These are phyloP conservation scores for Talaromyces albobiverticillius DNA, from an alignment of 2,329 filamentous ascomycete genomes.

Conservation along the genomic window DNA sequence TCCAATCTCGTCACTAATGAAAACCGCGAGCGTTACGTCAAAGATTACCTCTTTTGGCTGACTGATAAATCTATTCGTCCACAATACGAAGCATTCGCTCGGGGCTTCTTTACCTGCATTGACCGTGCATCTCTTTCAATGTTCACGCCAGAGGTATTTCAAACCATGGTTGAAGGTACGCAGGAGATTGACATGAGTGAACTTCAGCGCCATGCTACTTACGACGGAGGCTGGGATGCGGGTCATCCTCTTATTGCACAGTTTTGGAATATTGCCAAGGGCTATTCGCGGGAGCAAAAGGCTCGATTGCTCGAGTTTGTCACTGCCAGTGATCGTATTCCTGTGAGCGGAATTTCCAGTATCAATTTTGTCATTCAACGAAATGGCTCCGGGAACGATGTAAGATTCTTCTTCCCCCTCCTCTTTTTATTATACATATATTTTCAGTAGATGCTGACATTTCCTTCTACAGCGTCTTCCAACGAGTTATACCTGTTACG, in stretches of 20 bases:
- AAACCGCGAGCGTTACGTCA: constrained; percentile 75
- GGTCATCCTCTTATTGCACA: constrained; percentile 67
- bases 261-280: constrained; percentile 83
- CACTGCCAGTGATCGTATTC: constrained; percentile 85
- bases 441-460: constrained; percentile 11
- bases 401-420: constrained; percentile 24
- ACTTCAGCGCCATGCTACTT: constrained; percentile 68
- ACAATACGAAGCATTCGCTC: constrained; percentile 76
- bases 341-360: constrained; percentile 78
- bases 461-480: constrained; percentile 55
- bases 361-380: constrained; percentile 80
- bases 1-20: constrained; percentile 73
- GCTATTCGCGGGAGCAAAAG: constrained; percentile 61
- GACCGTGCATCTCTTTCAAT: constrained; percentile 67
- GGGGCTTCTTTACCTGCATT: constrained; percentile 75
- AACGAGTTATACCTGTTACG: constrained; percentile 90
- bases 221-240: constrained; percentile 73
- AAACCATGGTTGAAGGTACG: constrained; percentile 77
- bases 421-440: constrained; percentile 6
- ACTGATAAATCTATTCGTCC: constrained; percentile 72
- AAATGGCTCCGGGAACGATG: constrained; percentile 63
- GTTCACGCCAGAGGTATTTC: constrained; percentile 68
- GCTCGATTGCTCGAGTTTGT: constrained; percentile 85
- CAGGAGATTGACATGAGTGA: constrained; percentile 75
- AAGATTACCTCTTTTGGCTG: constrained; percentile 81